Base-by-base conservation (phyloP, 2,329 filamentous ascomycete genomes). In the Microdochium trichocladiopsis region DNA sequence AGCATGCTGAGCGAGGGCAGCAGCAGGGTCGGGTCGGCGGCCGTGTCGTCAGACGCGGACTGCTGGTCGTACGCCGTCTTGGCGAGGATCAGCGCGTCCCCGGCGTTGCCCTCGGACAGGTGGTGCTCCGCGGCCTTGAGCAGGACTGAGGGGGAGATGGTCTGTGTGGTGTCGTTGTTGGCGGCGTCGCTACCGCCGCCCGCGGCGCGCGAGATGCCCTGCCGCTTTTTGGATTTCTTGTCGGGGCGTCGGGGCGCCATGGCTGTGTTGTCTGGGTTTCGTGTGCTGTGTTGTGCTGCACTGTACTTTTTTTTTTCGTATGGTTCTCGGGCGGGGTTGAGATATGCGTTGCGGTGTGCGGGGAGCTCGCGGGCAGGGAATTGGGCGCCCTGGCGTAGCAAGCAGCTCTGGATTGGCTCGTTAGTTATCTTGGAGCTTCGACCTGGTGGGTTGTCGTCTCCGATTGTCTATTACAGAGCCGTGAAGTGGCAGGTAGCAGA, bases 1-100 rank as follows among this genome's bases (percentile, higher is more conserved):
- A 94, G 78, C 31, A 95, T 73, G 59, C 87, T 89, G 49, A 92
- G 72, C 1, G 88, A 87, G 11, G 84, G 77, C 16, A 90, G 74
- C 16, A 45, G 18, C 12, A 45, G 41, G 9, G 41, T 45, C 12
- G 18, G 6, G 18, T 45, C 41, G 16, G 16, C 14, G 47, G 80
- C 78, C 50, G 77, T 75, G 58, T 77, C 75, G 37, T 68, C 71
- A 22, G 57, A 60, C 3, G 58, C 55, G 1, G 58, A 37, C 2
- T 60, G 61, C 2, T 58, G 54, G 12, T 63, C 63, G n/a, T 66
- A 58, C 12, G 65, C 63, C 51, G 61, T 63, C 52, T 61, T 57
- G 5, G 62, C 61, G 23, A 67, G 57, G 25, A 59, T 59, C 9
- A 59, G 54, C 14, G 63, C 64, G 45, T 64, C 64, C 36, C 60